Conservation (phyloP, 2,329 filamentous ascomycete genomes). For the Helicocarpus griseus region DNA sequence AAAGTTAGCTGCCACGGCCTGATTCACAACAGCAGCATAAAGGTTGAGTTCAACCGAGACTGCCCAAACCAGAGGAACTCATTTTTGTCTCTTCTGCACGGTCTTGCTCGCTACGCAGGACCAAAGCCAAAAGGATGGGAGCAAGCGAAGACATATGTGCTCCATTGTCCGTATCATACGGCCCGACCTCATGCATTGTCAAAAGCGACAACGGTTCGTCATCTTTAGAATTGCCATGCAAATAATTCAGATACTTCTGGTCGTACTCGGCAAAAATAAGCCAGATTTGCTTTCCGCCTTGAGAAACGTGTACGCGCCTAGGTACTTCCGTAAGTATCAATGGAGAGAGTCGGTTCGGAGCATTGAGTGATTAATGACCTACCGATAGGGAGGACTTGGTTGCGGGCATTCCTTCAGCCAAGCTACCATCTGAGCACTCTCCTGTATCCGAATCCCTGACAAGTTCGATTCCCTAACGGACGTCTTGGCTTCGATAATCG, state of each 20-base stretch:
- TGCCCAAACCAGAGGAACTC: too few species aligned
- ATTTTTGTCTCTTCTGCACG: too few species aligned
- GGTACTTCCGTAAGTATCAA: too few species aligned
- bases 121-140: slow-evolving; percentile 6
- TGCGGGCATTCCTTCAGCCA: slow-evolving; percentile 12
- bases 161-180: slow-evolving; percentile 7
- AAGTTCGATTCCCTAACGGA: slow-evolving; percentile 1
- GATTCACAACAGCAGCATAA: too few species aligned
- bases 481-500: slow-evolving; percentile 13
- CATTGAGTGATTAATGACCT: too few species aligned
- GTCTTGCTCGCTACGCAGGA: too few species aligned
- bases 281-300: too few species aligned
- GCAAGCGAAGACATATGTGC: slow-evolving; percentile 6
- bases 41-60: too few species aligned
- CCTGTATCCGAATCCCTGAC: slow-evolving; percentile 10
- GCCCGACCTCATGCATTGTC: slow-evolving; percentile 11
- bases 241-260: not conserved
- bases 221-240: not conserved
- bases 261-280: not conserved
- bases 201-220: slow-evolving; percentile 1
- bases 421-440: slow-evolving; percentile 11
- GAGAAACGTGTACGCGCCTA: too few species aligned
- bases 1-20: too few species aligned
- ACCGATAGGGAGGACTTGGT: too few species aligned
- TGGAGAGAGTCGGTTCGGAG: too few species aligned